Conservation (phyloP, 805 yeast species). For the Yarrowia hollandica region DNA sequence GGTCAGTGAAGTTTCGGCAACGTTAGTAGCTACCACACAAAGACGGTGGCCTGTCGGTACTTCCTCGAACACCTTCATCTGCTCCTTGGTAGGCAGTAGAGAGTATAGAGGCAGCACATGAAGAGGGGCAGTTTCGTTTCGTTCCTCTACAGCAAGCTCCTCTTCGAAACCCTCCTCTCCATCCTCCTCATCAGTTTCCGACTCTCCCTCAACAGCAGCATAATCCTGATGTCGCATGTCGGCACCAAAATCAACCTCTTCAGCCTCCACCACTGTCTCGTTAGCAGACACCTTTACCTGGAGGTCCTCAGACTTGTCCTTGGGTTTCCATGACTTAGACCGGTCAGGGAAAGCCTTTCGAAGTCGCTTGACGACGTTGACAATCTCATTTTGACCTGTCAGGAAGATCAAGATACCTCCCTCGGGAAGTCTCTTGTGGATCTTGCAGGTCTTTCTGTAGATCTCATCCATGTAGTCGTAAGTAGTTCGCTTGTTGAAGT, state of each 20-base stretch:
- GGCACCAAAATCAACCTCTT: slow-evolving; percentile 66
- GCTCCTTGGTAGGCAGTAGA: slow-evolving; percentile 88
- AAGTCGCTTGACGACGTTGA: slow-evolving; percentile 66
- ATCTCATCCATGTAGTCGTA: slow-evolving; percentile 84
- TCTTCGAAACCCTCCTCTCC: slow-evolving; percentile 59
- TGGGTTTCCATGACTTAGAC: slow-evolving; percentile 40
- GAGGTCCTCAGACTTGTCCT: slow-evolving; percentile 35
- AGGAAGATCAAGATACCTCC: slow-evolving; percentile 91
- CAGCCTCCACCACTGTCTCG: slow-evolving; percentile 75
- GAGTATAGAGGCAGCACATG: slow-evolving; percentile 93
- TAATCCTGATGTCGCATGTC: slow-evolving; percentile 44
- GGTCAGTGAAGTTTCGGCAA: slow-evolving; percentile 96
- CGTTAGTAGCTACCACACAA: slow-evolving; percentile 94
- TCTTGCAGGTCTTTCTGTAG: slow-evolving; percentile 77
- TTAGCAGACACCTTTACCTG: slow-evolving; percentile 56
- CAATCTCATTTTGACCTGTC: slow-evolving; percentile 94
- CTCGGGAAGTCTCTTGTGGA: slow-evolving; percentile 81
- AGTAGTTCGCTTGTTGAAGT: slow-evolving; percentile 79
- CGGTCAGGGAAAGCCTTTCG: slow-evolving; percentile 63
- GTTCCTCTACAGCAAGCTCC: slow-evolving; percentile 57
- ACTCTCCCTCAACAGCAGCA: slow-evolving; percentile 43
- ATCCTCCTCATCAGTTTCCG: slow-evolving; percentile 47
- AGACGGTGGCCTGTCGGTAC: slow-evolving; percentile 86
- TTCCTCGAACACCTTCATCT: slow-evolving; percentile 82
- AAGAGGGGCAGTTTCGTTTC: slow-evolving; percentile 73